phyloP scores from a whole-genome alignment of 768 basidiomycete genomes.

The Tephrocybe rancida region DNA sequence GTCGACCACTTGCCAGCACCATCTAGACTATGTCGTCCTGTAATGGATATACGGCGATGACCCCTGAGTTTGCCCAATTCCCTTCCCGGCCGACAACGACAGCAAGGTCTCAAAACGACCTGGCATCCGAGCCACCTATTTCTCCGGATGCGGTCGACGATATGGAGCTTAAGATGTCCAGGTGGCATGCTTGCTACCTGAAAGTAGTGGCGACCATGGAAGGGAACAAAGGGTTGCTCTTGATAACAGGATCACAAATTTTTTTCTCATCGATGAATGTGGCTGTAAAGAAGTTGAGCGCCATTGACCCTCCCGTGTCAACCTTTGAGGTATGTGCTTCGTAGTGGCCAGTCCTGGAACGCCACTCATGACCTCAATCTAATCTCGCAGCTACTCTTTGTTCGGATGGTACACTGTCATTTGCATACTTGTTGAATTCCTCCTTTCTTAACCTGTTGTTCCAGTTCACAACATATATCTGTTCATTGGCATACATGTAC shows the following conservation, averaged over 20 bases:
- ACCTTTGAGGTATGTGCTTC: slow-evolving; percentile 47
- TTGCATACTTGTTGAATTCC: background rate
- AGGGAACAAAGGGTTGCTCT: slow-evolving; percentile 58
- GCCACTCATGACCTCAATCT: background rate
- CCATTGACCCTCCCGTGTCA: slow-evolving; percentile 58
- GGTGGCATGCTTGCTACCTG: slow-evolving; percentile 7
- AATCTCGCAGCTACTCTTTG: slow-evolving; percentile 46
- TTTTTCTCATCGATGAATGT: slow-evolving; percentile 66
- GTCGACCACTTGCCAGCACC: too few relatives aligned
- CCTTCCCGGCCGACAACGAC: slow-evolving; percentile 1
- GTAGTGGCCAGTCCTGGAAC: background rate
- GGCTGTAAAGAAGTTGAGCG: slow-evolving; percentile 63
- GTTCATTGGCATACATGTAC: slow-evolving; percentile 53
- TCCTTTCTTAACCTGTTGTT: background rate
- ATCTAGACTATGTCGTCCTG: too few relatives aligned
- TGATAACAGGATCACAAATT: slow-evolving; percentile 58
- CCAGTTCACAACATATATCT: slow-evolving; percentile 54
- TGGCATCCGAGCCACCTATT: slow-evolving; percentile 8
- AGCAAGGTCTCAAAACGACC: background rate
- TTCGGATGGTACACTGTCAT: slow-evolving; percentile 53
- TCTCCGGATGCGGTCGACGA: slow-evolving; percentile 1
- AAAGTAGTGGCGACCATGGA: slow-evolving; percentile 9
- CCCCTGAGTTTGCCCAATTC: too few relatives aligned
- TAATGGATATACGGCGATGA: too few relatives aligned
- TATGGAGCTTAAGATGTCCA: background rate